Evolutionary conservation across 164 flowering plant species (phyloP), one percentile per base, ranked within the genome.

Genomic region (Stephania japonica): DNA sequence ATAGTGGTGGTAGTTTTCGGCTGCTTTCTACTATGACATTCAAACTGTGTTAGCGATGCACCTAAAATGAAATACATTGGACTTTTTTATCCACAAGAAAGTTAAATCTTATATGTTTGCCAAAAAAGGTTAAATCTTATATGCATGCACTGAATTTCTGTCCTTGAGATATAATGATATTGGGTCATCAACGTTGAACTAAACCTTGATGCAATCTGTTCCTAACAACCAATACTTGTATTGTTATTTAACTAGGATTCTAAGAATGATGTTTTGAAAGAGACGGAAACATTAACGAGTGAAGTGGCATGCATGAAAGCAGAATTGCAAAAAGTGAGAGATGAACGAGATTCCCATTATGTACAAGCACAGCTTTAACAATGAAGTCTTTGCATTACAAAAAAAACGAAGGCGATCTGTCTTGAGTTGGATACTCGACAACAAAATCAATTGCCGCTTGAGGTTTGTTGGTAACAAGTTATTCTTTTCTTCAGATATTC

Each of bases 321-420:
- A 7, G 92, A 91, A 41, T 61, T 91, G 41, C 86, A 85, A 32
- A 86, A 85, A 75, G 86, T 86, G 0, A 85, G 89, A 71, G 92
- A 86, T 18, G 97, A 89, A 25, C 86, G 93, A 53, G 93, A 88
- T 72, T 82, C 84, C 12, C 85, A 80, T 64, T 72, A 70, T 16
- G 23, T 72, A 42, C 82, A 84, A 67, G 79, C 86, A 61, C 81
- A 84, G 73, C 65, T 32, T 74, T 89, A 43, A 77, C 78, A 10
- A 78, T 65, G 92, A 89, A 11, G 56, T 87, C 78, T n/a, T n/a
- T 11, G 38, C 86, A 82, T 70, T 86, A 78, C 70, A n/a, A n/a
- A 78, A 81, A 73, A 91, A 89, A 65, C 77, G 41, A 67, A 83
- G 90, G 32, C 86, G 85, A 76, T 81, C 5, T 78, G 70, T 41